These are phyloP conservation scores for Urochloa ruziziensis DNA, from an alignment of 176 grass and related monocot genomes.

Conservation along the genomic window DNA sequence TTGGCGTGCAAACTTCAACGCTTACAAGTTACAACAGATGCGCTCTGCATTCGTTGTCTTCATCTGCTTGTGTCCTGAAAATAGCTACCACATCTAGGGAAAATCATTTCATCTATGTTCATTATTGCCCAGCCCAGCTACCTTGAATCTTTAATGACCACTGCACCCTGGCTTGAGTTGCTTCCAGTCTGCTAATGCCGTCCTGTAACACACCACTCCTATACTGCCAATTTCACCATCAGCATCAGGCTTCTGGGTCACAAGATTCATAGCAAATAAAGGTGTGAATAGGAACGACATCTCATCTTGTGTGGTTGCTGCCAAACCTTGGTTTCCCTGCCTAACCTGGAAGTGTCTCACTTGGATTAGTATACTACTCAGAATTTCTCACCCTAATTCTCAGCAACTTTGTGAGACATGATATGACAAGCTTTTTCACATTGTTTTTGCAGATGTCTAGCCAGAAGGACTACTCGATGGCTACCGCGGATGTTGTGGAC, in stretches of 20 bases:
- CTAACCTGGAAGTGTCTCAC: not conserved
- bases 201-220: not conserved
- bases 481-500: conserved; percentile 84
- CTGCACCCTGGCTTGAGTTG: not conserved
- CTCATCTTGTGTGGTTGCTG: conserved; percentile 19
- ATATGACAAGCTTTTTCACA: not conserved
- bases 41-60: not conserved
- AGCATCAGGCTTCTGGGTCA: not conserved
- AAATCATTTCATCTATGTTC: not conserved
- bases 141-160: not conserved
- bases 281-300: not conserved
- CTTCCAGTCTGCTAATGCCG: not conserved
- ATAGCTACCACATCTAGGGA: not conserved
- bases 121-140: not conserved
- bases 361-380: not conserved
- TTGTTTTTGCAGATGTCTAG: conserved; percentile 67
- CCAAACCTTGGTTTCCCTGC: not conserved
- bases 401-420: not conserved
- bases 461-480: conserved; percentile 99
- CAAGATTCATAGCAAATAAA: no score
- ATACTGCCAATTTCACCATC: conserved; percentile 12
- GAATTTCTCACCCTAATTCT: not conserved
- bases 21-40: not conserved
- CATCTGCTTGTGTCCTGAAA: not conserved
- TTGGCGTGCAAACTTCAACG: conserved; percentile 5